Evolutionary conservation across 1,139 yeast species (phyloP).

Genomic region (Geotrichum europaeum): DNA sequence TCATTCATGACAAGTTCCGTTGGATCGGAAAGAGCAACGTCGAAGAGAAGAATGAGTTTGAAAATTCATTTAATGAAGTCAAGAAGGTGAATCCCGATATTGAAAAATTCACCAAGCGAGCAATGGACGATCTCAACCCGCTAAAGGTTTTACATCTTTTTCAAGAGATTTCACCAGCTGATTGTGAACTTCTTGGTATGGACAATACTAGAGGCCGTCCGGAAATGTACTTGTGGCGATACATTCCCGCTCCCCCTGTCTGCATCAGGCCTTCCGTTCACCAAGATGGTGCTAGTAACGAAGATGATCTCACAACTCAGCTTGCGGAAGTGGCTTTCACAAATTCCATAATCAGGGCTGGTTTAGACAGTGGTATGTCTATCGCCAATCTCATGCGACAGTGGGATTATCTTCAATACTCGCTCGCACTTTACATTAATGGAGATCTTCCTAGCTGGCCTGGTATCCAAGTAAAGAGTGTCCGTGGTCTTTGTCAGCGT

Average conservation of each 20-base stretch:
- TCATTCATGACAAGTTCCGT: slow-evolving; percentile 92
- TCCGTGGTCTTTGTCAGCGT: slow-evolving; percentile 94
- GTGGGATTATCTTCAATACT: slow-evolving; percentile 94
- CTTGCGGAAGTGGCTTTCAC: slow-evolving; percentile 97
- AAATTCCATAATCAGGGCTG: slow-evolving; percentile 84
- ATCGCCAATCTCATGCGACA: slow-evolving; percentile 93
- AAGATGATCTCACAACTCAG: slow-evolving; percentile 94
- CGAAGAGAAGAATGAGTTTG: slow-evolving; percentile 82
- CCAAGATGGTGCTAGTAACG: slow-evolving; percentile 91
- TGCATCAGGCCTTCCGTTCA: slow-evolving; percentile 97
- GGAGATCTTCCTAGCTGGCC: slow-evolving; percentile 67
- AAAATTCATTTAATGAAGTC: slow-evolving; percentile 57
- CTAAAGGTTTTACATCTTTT: slow-evolving; percentile 80
- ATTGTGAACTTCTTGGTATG: slow-evolving; percentile 88
- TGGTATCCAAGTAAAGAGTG: slow-evolving; percentile 61
- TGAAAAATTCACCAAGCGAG: slow-evolving; percentile 79
- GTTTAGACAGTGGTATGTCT: slow-evolving; percentile 90
- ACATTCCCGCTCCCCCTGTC: slow-evolving; percentile 97
- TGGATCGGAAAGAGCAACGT: slow-evolving; percentile 90
- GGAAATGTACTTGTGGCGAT: slow-evolving; percentile 94
- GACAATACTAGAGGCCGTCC: slow-evolving; percentile 89
- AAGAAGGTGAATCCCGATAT: slow-evolving; percentile 80
- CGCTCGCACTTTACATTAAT: slow-evolving; percentile 95
- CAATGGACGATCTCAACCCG: slow-evolving; percentile 92
- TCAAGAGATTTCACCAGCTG: slow-evolving; percentile 76